Evolutionary conservation across 345 rosid genomes (phyloP), one percentile per base, ranked within the genome.

Genomic region (Gossypium mustelinum): DNA sequence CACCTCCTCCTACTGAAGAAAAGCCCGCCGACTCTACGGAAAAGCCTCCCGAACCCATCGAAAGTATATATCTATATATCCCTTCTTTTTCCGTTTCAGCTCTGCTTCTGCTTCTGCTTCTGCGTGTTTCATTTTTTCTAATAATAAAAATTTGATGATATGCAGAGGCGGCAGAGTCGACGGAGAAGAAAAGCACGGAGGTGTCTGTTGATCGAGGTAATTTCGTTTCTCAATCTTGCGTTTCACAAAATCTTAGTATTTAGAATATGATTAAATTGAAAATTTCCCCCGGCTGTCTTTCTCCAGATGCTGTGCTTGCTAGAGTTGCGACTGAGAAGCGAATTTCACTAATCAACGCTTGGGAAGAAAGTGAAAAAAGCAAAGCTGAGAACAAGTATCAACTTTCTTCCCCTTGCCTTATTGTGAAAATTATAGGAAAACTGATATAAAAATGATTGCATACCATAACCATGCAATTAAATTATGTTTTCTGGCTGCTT

Each of bases 291-390:
- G 13, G 56, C 7, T 48, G 17, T 47, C 11, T 73, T 45, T 44
- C 48, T 73, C 43, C 72, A 95, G 99, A 95, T 87, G 82, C 86
- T 73, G 86, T 81, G 68, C 92, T 95, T 61, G 96, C 81, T 41
- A 93, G 84, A 83, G 94, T 95, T 70, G 94, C 82, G 77, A 83
- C 89, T 51, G 88, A 93, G 81, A 95, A 93, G 85, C 85, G 83
- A 80, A n/a, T 87, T 13, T 91, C 97, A 68, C 90, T 95, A 1
- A 77, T 93, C 78, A 90, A 52, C 82, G 99, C 99, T 45, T 93
- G 99, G 98, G 99, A 95, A 82, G 99, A 95, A 57, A 92, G 93
- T 69, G 99, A 95, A 60, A 95, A 91, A 84, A 82, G 90, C 77
- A 93, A 89, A 85, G 94, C 90, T 63, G 96, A 93, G 80, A 93